Conservation (phyloP, 768 basidiomycete species). For the Podaxis rugospora region DNA sequence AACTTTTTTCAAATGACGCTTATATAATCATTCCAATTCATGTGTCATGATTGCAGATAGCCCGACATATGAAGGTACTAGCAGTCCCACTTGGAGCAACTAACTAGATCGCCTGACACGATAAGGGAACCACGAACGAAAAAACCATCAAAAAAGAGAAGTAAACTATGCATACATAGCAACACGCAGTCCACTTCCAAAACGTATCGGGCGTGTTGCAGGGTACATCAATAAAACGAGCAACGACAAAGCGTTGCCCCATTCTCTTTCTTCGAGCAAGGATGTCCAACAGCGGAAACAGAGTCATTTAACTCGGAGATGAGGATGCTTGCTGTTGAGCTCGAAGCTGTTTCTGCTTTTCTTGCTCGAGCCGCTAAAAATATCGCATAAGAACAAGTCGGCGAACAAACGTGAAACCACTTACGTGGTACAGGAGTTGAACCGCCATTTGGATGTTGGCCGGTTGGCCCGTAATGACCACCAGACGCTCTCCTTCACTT, state of each 20-base stretch:
- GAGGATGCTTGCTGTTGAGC: conserved; percentile 25
- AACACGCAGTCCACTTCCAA: background rate
- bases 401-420: conserved; percentile 21
- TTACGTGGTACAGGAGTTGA: conserved; percentile 80
- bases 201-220: background rate
- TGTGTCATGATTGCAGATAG: background rate
- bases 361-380: conserved; percentile 74
- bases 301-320: background rate
- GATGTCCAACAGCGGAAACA: background rate
- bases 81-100: background rate
- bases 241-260: background rate
- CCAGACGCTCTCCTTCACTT: conserved; percentile 84
- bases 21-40: conserved; percentile 5
- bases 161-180: conserved; percentile 10
- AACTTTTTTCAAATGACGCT: conserved; percentile 5
- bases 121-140: conserved; percentile 3
- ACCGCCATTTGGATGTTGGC: conserved; percentile 96
- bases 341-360: conserved; percentile 79
- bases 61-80: background rate
- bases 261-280: background rate
- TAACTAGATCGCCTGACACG: background rate
- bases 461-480: conserved; percentile 96
- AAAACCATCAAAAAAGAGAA: background rate
- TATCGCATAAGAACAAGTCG: background rate
- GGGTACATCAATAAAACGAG: background rate